Evolutionary conservation across 1,139 yeast species (phyloP), one percentile per base, ranked within the genome.

Genomic region (Saccharomyces hybrid): DNA sequence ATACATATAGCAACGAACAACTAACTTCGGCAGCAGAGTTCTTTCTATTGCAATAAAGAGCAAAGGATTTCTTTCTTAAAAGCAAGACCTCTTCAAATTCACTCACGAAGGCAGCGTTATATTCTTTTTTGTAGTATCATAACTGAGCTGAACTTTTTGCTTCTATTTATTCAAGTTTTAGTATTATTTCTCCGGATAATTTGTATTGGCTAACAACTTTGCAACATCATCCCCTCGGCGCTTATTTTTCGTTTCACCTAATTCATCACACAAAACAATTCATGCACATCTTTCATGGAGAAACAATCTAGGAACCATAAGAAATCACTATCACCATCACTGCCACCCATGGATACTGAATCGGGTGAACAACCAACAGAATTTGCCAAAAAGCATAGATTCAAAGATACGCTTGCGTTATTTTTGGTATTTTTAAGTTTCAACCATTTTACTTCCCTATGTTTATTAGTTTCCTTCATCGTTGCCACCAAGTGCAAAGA

Each of bases 351-450:
- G 19, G 19, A 48, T 16, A 27, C 46, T 16, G 44, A 48, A 42
- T 19, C 9, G 42, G 27, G 46, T 42, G 26, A 48, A 48, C 38
- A 52, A 21, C 31, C 28, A 28, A n/a, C 54, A n/a, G 48, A 28
- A 21, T 63, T 64, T 49, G 62, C 65, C 7, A 60, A 55, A 50
- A 62, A 57, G 46, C 69, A 67, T 54, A 59, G 64, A 34, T 64
- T 68, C 51, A 62, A 66, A 54, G 71, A 68, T 54, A 66, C 71
- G 0, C 54, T 68, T 38, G 68, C 71, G 11, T 51, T 68, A 26
- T 64, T 67, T 46, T 57, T 67, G 7, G 66, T 68, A 7, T 65
- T 67, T 51, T 54, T 66, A 48, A 65, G 67, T 51, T 65, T 68
- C 48, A 67, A 67, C 49, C 68, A 67, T 50, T 57, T 63, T 51